Conservation (phyloP, 2,329 filamentous ascomycete genomes). For the Fusarium sacchari region DNA sequence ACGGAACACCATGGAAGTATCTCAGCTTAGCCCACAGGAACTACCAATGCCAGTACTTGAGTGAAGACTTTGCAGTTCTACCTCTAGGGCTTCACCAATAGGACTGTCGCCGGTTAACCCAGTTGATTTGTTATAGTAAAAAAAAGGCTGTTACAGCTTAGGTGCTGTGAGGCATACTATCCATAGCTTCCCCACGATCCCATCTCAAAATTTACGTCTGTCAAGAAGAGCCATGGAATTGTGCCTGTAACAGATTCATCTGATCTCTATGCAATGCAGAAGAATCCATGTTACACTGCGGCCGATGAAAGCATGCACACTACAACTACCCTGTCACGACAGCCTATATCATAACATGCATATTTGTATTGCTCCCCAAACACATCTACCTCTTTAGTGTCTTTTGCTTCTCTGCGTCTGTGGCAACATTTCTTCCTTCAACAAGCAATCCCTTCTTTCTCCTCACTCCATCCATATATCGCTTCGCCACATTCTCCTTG, state of each 20-base stretch:
- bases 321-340: background rate
- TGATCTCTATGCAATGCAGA: background rate
- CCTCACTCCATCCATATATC: slow-evolving; percentile 92
- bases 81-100: background rate
- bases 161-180: background rate
- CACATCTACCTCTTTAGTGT: slow-evolving; percentile 66
- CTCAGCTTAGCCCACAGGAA: background rate
- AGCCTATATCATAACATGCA: slow-evolving; percentile 2
- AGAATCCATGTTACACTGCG: background rate
- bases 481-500: slow-evolving; percentile 93
- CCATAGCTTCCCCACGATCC: background rate
- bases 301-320: background rate
- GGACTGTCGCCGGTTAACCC: background rate
- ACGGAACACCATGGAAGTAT: background rate
- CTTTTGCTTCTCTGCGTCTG: slow-evolving; percentile 92
- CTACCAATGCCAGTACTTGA: background rate
- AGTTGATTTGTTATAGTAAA: background rate
- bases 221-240: background rate
- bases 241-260: background rate
- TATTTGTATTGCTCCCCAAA: slow-evolving; percentile 15
- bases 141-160: background rate
- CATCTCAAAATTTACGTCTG: background rate
- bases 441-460: slow-evolving; percentile 89
- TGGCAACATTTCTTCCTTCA: slow-evolving; percentile 78
- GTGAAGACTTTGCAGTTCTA: background rate